A percentile compares a stretch with the other conserved stretches of the same genome.
These are phyloP conservation scores for Leptodontidium sp. DNA, from an alignment of 2,329 filamentous ascomycete genomes.

Conservation along the genomic window DNA sequence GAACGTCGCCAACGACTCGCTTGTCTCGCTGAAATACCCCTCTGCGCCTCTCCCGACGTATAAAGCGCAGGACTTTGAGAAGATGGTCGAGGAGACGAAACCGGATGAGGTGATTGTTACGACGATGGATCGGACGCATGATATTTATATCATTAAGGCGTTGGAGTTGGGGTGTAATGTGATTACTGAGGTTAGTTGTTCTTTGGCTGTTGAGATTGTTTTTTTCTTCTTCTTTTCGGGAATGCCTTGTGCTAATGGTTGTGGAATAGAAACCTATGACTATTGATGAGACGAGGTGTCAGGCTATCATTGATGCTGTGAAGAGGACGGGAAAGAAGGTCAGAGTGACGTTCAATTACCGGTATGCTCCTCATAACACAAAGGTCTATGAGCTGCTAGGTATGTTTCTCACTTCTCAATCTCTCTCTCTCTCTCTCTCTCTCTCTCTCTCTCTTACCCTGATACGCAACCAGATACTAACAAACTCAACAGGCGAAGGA, in stretches of 20 bases:
- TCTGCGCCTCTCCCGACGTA: constrained; percentile 61
- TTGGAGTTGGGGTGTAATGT: constrained; percentile 67
- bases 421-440: too few relatives aligned
- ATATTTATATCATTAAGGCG: constrained; percentile 66
- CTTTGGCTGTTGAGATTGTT: background rate
- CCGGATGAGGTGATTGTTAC: constrained; percentile 70
- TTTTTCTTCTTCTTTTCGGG: too few relatives aligned
- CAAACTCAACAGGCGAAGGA: constrained; percentile 50
- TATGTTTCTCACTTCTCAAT: constrained; percentile 13
- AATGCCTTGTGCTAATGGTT: background rate
- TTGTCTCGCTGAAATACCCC: constrained; percentile 52
- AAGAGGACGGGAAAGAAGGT: constrained; percentile 57
- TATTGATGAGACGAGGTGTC: constrained; percentile 63
- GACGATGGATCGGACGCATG: constrained; percentile 68
- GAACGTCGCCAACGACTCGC: constrained; percentile 60
- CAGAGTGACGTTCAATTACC: constrained; percentile 70
- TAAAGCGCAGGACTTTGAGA: constrained; percentile 62
- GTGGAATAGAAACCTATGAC: constrained; percentile 64
- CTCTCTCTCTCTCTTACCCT: too few relatives aligned
- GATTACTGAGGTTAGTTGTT: constrained; percentile 56
- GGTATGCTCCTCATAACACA: constrained; percentile 71
- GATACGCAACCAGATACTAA: background rate
- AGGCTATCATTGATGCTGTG: constrained; percentile 62
- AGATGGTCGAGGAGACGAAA: constrained; percentile 63
- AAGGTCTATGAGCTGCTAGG: constrained; percentile 61